Evolutionary conservation across 495 filamentous ascomycete species (phyloP).

Genomic region (Clohesyomyces aquaticus): DNA sequence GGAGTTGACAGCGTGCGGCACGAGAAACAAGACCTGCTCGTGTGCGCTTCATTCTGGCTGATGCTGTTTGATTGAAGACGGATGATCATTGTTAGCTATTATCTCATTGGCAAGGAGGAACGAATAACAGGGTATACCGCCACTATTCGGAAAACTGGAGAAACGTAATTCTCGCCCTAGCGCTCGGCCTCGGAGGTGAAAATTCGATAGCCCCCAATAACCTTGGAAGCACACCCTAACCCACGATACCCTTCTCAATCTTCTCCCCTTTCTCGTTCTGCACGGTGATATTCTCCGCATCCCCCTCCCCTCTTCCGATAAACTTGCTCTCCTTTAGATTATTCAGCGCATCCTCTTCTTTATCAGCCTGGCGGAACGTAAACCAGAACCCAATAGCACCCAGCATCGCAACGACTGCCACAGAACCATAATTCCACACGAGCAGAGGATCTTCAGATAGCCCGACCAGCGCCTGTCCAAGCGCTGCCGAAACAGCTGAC

Average conservation of each 20-base stretch:
- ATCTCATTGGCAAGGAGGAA: too few species aligned
- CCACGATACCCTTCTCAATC: slow-evolving; percentile 1
- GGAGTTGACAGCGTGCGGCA: too few species aligned
- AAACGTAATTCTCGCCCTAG: too few species aligned
- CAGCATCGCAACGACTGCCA: slow-evolving; percentile 65
- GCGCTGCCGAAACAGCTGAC: slow-evolving; percentile 16
- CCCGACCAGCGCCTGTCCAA: slow-evolving; percentile 26
- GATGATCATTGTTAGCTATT: too few species aligned
- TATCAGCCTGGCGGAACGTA: slow-evolving; percentile 61
- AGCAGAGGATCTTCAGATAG: slow-evolving; percentile 32
- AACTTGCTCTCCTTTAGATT: slow-evolving; percentile 15
- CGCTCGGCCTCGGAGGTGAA: too few species aligned
- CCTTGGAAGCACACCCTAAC: too few species aligned
- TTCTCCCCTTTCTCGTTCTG: neutral
- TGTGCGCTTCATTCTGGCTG: too few species aligned
- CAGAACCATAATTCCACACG: slow-evolving; percentile 63
- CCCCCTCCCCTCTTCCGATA: slow-evolving; percentile 3
- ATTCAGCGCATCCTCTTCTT: slow-evolving; percentile 68
- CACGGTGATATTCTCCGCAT: slow-evolving; percentile 5
- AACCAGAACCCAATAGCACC: slow-evolving; percentile 66
- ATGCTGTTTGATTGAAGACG: too few species aligned
- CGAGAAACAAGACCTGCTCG: too few species aligned
- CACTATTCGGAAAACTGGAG: too few species aligned
- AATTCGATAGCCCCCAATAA: too few species aligned
- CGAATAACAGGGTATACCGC: too few species aligned